Conservation (phyloP, 2,329 filamentous ascomycete genomes). For the Xylaria sp. region DNA sequence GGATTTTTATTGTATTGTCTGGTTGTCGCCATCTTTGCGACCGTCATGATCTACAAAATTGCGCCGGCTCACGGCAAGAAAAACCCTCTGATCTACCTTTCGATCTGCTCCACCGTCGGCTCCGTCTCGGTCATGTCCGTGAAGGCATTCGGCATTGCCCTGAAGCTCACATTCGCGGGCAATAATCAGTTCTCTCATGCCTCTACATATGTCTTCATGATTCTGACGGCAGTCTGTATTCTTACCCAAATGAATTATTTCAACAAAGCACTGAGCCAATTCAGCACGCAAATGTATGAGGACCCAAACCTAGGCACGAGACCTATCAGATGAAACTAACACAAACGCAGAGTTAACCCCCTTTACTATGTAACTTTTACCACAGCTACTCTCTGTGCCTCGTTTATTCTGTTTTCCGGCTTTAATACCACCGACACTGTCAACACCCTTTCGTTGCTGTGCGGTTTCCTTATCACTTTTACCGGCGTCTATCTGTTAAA, state of each 20-base stretch:
- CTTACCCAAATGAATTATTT: slow-evolving; percentile 99
- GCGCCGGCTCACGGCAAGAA: slow-evolving; percentile 89
- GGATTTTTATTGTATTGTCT: slow-evolving; percentile 89
- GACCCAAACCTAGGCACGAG: background rate
- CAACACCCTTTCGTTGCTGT: slow-evolving; percentile 89
- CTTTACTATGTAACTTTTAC: slow-evolving; percentile 98
- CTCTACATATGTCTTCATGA: slow-evolving; percentile 96
- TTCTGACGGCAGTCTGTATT: slow-evolving; percentile 90
- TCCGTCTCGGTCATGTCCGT: slow-evolving; percentile 99
- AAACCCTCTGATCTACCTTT: slow-evolving; percentile 94
- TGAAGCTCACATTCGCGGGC: slow-evolving; percentile 90
- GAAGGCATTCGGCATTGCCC: slow-evolving; percentile 96
- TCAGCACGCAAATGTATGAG: slow-evolving; percentile 92
- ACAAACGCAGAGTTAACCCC: slow-evolving; percentile 74
- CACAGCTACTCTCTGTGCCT: slow-evolving; percentile 89
- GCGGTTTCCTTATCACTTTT: slow-evolving; percentile 93
- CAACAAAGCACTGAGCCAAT: slow-evolving; percentile 96
- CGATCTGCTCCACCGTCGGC: slow-evolving; percentile 95
- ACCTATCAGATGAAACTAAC: slow-evolving; percentile 30
- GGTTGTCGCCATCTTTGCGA: slow-evolving; percentile 78
- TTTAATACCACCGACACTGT: slow-evolving; percentile 94
- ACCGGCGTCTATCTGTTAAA: slow-evolving; percentile 95
- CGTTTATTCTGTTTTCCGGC: slow-evolving; percentile 92
- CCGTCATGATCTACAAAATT: slow-evolving; percentile 95
- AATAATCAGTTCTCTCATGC: slow-evolving; percentile 95